Conservation (phyloP, 1,284 basidiomycete genomes). For the Garcileccinum viscosum region DNA sequence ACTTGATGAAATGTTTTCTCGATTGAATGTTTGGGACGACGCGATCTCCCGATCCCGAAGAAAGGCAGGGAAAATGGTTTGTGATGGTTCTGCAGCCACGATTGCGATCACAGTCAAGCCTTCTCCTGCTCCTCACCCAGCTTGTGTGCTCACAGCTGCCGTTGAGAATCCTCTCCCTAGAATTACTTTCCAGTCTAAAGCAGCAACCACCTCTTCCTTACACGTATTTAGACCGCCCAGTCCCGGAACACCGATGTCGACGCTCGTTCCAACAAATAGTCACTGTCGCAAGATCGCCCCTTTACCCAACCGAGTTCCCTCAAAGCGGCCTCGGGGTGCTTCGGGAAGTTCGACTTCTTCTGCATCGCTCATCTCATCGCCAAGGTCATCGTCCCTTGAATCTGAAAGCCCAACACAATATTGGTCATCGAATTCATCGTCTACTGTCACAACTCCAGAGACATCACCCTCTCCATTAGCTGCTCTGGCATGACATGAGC, state of each 20-base stretch:
- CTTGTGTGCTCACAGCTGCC: not conserved
- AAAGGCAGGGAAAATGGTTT: not conserved
- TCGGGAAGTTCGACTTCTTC: not conserved
- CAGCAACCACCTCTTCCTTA: not conserved
- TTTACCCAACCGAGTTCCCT: not conserved
- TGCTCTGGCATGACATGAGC: not conserved
- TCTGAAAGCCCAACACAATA: not conserved
- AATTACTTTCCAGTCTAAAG: not conserved
- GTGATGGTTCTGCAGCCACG: not conserved
- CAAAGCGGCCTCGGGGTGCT: not conserved
- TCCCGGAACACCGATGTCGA: not conserved
- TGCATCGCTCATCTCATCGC: not conserved
- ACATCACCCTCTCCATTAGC: not conserved
- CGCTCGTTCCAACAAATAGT: not conserved
- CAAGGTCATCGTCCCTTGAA: not conserved
- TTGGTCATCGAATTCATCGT: not conserved
- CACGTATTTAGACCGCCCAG: not conserved
- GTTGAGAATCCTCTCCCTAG: not conserved
- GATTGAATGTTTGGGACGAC: not conserved
- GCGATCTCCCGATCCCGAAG: not conserved
- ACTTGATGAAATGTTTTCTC: not conserved
- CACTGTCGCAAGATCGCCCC: not conserved
- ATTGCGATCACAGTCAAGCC: not conserved
- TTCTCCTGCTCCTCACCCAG: slow-evolving; percentile 1
- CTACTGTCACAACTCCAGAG: not conserved